Evolutionary conservation across 1,284 basidiomycete genomes (phyloP).

Genomic region (Erythrobasidium hasegawianum): DNA sequence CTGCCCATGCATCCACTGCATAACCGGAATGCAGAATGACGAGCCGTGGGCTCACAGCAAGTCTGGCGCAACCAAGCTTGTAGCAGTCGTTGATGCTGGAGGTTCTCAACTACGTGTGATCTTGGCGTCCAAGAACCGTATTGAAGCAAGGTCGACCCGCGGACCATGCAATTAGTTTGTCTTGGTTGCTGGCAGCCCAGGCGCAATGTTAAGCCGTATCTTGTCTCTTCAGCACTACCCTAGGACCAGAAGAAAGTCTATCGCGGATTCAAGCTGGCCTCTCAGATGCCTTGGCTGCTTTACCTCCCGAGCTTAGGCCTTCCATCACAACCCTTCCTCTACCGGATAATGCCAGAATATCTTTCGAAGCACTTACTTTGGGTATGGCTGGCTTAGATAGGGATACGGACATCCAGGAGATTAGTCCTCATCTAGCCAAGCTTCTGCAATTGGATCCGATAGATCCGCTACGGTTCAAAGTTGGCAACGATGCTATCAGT

Average conservation of each 20-base stretch:
- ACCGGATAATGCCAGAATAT: not conserved
- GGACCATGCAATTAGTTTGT: conserved; percentile 30
- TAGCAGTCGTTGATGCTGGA: conserved; percentile 23
- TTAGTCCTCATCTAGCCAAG: conserved; percentile 19
- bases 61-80: not conserved
- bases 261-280: conserved; percentile 9
- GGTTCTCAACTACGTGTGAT: conserved; percentile 18
- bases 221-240: conserved; percentile 17
- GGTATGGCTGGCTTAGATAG: conserved; percentile 32
- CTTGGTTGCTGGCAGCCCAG: too few species aligned
- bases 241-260: conserved; percentile 12
- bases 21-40: too few species aligned
- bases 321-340: conserved; percentile 4
- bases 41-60: too few species aligned
- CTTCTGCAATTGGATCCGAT: conserved; percentile 13
- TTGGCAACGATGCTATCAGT: conserved; percentile 30
- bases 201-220: too few species aligned
- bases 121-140: conserved; percentile 13
- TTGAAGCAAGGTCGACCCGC: conserved; percentile 13
- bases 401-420: conserved; percentile 5
- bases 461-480: conserved; percentile 9
- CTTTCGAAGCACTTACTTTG: conserved; percentile 18
- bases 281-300: conserved; percentile 3
- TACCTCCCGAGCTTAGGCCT: conserved; percentile 11
- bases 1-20: too few species aligned